These are phyloP conservation scores for Backusella tuberculispora DNA, from an alignment of 192 early-diverging fungal genomes.

Conservation along the genomic window DNA sequence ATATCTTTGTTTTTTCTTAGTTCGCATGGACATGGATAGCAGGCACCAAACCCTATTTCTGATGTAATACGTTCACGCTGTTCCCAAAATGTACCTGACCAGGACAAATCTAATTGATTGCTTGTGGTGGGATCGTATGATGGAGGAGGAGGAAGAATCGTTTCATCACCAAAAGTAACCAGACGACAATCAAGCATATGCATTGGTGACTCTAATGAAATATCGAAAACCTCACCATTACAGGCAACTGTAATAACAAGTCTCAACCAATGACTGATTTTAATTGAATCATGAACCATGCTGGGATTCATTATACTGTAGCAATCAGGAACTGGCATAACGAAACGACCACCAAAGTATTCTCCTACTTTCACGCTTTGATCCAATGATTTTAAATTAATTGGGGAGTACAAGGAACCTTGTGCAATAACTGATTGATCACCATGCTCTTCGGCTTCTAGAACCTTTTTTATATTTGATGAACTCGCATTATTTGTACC, in stretches of 20 bases:
- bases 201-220: slow-evolving; percentile 24
- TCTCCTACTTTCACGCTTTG: slow-evolving; percentile 28
- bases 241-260: slow-evolving; percentile 8
- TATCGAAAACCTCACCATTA: slow-evolving; percentile 20
- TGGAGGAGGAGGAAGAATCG: slow-evolving; percentile 35
- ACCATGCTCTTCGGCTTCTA: background rate
- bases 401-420: background rate
- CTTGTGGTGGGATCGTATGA: background rate
- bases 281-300: slow-evolving; percentile 20
- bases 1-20: slow-evolving; percentile 1
- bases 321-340: slow-evolving; percentile 38
- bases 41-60: slow-evolving; percentile 18
- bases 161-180: slow-evolving; percentile 30
- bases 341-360: slow-evolving; percentile 33
- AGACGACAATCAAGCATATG: slow-evolving; percentile 39
- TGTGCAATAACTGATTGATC: background rate
- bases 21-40: slow-evolving; percentile 30
- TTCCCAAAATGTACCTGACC: slow-evolving; percentile 32
- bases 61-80: slow-evolving; percentile 30
- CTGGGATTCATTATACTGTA: slow-evolving; percentile 26
- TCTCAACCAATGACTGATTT: slow-evolving; percentile 33
- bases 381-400: slow-evolving; percentile 33
- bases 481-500: background rate
- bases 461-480: background rate
- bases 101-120: background rate